Evolutionary conservation across 768 basidiomycete genomes (phyloP).

Genomic region (Coprinopsis strossmayeri): DNA sequence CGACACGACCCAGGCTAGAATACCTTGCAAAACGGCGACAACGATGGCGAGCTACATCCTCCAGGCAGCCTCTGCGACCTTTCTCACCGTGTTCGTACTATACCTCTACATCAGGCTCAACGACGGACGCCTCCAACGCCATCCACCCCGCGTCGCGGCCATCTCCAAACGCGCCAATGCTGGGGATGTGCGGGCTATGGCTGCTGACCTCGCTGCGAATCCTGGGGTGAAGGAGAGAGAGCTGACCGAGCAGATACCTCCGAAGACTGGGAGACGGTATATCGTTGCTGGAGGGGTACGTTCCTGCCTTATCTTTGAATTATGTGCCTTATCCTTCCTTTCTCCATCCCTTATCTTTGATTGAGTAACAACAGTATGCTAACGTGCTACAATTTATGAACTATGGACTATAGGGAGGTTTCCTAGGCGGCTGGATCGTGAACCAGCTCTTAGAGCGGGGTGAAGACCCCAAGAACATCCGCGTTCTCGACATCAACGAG

Average conservation of each 20-base stretch:
- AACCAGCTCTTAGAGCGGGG: slow-evolving; percentile 62
- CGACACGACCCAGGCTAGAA: no score
- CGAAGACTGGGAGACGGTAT: slow-evolving; percentile 67
- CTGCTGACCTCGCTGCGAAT: slow-evolving; percentile 26
- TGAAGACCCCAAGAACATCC: slow-evolving; percentile 58
- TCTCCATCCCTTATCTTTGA: no score
- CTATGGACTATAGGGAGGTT: slow-evolving; percentile 46
- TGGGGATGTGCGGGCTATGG: slow-evolving; percentile 32
- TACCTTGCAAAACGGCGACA: no score
- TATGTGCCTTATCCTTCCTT: neutral
- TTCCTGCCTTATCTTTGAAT: slow-evolving; percentile 11
- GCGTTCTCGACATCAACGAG: slow-evolving; percentile 53
- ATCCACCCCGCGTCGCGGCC: no score
- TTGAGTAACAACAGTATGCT: no score
- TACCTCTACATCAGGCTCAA: no score
- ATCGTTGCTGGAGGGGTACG: slow-evolving; percentile 72
- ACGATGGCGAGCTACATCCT: no score
- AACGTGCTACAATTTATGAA: neutral
- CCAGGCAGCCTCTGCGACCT: no score
- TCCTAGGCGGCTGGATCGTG: slow-evolving; percentile 75
- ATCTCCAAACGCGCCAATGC: no score
- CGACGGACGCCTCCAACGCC: no score
- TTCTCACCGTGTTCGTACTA: no score
- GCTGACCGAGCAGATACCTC: slow-evolving; percentile 45
- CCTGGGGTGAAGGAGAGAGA: slow-evolving; percentile 13